phyloP scores from a whole-genome alignment of 2,329 filamentous ascomycete species.

The Aspergillus fumigatiaffinis region DNA sequence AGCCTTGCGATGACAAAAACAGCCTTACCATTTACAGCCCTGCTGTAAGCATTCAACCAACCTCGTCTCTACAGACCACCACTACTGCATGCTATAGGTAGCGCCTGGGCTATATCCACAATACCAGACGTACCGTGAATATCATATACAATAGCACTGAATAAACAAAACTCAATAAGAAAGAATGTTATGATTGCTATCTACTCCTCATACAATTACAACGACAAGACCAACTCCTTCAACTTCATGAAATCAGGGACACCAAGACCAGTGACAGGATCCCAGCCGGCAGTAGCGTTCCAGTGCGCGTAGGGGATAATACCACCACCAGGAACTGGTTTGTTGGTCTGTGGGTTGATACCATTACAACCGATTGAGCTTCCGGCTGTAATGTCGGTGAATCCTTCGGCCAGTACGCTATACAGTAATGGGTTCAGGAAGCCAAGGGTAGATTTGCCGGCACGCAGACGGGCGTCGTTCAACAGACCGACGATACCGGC shows the following conservation, averaged over 20 bases:
- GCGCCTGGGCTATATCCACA: too few species aligned
- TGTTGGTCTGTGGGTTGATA: constrained; percentile 26
- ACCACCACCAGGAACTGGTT: constrained; percentile 15
- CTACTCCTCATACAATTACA: constrained; percentile 2
- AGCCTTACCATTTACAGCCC: too few species aligned
- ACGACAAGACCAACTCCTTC: constrained; percentile 17
- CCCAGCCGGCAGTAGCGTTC: constrained; percentile 37
- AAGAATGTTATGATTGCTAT: too few species aligned
- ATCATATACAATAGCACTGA: too few species aligned
- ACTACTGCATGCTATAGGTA: too few species aligned
- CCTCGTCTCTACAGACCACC: too few species aligned
- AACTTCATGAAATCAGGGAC: constrained; percentile 25
- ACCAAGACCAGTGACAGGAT: constrained; percentile 39
- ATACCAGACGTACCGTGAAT: too few species aligned
- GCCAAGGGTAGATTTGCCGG: constrained; percentile 49
- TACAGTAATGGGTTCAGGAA: constrained; percentile 59
- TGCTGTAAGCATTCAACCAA: too few species aligned
- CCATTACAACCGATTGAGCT: constrained; percentile 32
- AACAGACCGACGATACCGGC: constrained; percentile 56
- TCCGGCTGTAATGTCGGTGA: constrained; percentile 46
- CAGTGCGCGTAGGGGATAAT: constrained; percentile 24
- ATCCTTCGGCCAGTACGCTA: constrained; percentile 41
- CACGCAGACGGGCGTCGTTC: constrained; percentile 54
- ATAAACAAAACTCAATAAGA: too few species aligned
- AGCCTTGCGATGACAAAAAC: too few species aligned